Base-by-base conservation (phyloP, 352 stramenopile genomes). In the Pythium plurisporium region DNA sequence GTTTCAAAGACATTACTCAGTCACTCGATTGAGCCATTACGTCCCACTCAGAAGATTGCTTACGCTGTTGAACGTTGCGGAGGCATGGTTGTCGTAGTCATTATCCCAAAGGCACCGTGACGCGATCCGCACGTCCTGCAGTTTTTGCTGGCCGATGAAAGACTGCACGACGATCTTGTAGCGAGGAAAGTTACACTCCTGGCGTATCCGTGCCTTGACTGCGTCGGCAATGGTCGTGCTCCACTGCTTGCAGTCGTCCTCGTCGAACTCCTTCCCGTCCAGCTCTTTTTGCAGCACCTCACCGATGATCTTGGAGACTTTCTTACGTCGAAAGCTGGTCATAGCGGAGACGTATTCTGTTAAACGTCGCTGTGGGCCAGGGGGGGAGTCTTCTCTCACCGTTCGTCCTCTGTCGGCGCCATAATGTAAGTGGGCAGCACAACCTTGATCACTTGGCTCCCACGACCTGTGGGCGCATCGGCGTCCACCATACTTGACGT, bases 81-180 rank as follows among this genome's bases (percentile, higher is more conserved):
- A 93, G 4, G 91, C 81, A 64, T 98, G 95, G 66, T 98, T 98
- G 76, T 98, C 94, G 50, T 88, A 82, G 45, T 91, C 71, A 29
- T 89, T 96, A 69, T 98, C 88, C 92, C 94, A 98, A 7, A 98
- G 74, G 47, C 94, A 98, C 30, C 92, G 74, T 52, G 88, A 97
- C 3, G 91, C 88, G 62, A 98, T 95, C 30, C 78, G 78, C 29
- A 98, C 86, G 40, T 97, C 94, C 62, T 98, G 94, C 55, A 98
- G 79, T 58, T 87, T 89, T 65, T 94, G 89, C 70, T 98, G 78
- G 17, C 95, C 95, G 53, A 98, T 86, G 36, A 96, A 98, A 22
- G 94, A 88, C 69, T 98, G 94, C 27, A 97, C 91, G 25, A 98
- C 72, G 40, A 98, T 72, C 59, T 98, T 98, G 69, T 98, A 98